A percentile compares a stretch with the other conserved stretches of the same genome.
Conservation (phyloP, 768 basidiomycete genomes). For the Tylopilus plumbeoviolaceoides region DNA sequence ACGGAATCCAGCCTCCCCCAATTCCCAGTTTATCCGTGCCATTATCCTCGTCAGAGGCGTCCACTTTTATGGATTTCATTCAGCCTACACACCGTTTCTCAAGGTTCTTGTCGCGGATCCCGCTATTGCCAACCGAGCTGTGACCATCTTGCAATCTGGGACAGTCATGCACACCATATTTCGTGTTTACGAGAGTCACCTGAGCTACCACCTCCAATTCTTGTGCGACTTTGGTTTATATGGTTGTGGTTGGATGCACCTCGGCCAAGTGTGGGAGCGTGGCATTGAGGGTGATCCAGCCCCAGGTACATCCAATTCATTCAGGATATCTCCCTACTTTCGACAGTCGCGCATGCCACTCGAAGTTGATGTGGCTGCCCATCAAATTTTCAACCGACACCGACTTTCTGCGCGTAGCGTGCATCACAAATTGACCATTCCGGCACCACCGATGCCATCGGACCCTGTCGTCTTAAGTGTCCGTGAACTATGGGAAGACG, state of each 20-base stretch:
- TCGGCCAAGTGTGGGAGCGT: constrained; percentile 63
- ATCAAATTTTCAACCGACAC: constrained; percentile 84
- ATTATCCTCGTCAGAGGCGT: constrained; percentile 89
- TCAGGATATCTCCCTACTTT: constrained; percentile 54
- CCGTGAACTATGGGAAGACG: constrained; percentile 95
- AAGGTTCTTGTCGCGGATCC: constrained; percentile 82
- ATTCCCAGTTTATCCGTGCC: constrained; percentile 64
- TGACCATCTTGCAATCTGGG: constrained; percentile 76
- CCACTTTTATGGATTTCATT: constrained; percentile 93
- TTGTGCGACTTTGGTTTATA: constrained; percentile 93
- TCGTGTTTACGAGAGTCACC: constrained; percentile 83
- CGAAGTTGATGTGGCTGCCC: constrained; percentile 79
- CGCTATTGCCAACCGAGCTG: constrained; percentile 57
- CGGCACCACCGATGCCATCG: constrained; percentile 43
- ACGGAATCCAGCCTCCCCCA: constrained; percentile 57
- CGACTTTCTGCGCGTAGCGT: constrained; percentile 57
- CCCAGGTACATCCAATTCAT: constrained; percentile 18
- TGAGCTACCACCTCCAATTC: constrained; percentile 87
- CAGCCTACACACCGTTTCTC: constrained; percentile 80
- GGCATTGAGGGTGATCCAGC: constrained; percentile 29
- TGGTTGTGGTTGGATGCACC: constrained; percentile 87
- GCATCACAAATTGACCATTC: constrained; percentile 63
- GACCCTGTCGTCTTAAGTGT: constrained; percentile 86
- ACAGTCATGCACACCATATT: constrained; percentile 78
- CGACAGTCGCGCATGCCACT: constrained; percentile 68